phyloP scores from a whole-genome alignment of 2,329 filamentous ascomycete species.

The Aspergillus ochraceoroseus region DNA sequence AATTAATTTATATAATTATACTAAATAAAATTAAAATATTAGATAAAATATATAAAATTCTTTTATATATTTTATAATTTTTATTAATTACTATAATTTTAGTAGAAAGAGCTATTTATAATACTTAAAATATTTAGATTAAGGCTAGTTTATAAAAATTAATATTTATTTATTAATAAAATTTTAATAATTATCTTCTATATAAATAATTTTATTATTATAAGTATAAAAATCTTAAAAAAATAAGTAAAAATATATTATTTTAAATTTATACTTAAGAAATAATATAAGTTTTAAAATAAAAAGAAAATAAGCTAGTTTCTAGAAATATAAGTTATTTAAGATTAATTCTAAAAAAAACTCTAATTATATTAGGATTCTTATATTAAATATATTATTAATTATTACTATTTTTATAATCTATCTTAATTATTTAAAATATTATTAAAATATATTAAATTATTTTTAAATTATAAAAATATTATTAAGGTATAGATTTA shows the following conservation, averaged over 20 bases:
- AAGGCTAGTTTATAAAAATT: background rate
- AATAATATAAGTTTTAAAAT: background rate
- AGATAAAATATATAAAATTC: background rate
- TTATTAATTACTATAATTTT: background rate
- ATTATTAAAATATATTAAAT: background rate
- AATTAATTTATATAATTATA: constrained; percentile 1
- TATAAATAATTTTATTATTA: background rate
- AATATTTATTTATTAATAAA: background rate
- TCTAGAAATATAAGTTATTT: background rate
- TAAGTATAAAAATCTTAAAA: background rate
- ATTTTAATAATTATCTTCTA: background rate
- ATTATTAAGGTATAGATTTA: no score
- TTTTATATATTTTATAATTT: background rate
- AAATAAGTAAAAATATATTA: background rate
- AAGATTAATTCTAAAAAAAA: background rate
- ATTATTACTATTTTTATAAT: background rate
- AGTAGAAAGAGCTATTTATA: background rate
- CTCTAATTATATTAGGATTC: background rate
- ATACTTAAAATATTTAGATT: background rate
- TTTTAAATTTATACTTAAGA: background rate
- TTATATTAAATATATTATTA: background rate
- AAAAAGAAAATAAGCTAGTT: background rate
- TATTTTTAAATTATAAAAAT: background rate
- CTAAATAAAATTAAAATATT: background rate
- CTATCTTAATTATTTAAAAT: background rate